Evolutionary conservation across 2,329 filamentous ascomycete genomes (phyloP), one percentile per base, ranked within the genome.

Genomic region (Cryoendolithus antarcticus): DNA sequence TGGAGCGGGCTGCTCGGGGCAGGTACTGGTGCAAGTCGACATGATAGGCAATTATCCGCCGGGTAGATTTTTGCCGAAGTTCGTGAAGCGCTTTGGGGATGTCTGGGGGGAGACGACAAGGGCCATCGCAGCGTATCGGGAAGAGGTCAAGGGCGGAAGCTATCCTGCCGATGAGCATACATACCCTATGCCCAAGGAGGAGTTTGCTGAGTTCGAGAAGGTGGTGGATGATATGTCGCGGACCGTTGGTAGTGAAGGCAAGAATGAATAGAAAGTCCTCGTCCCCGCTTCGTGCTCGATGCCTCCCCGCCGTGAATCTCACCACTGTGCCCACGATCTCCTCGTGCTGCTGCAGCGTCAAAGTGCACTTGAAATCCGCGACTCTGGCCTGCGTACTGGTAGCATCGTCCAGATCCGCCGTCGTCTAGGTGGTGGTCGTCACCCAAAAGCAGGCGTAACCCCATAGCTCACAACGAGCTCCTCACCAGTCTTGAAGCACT

Each of bases 31-130:
- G 9, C 91, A 98, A 62, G 76, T 89, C 21, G 91, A 98, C 61
- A 94, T 98, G 88, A 72, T 75, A 3, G 91, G 91, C 12, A 82
- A 95, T 61, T 96, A 89, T 53, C 86, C 88, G 4, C 86, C 86
- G 0, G 91, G 91, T 1, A 71, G 89, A 9, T 93, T 86, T 59
- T 64, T 98, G 34, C 89, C 91, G 40, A 96, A 93, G 59, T 98
- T 98, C 56, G 91, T 95, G 47, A 96, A 94, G 67, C 77, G 83
- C 61, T 98, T 93, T 60, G 89, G 86, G 27, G 75, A 94, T 60
- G 82, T 96, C 1, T 98, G 91, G 88, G 70, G 70, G 3, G 88
- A 94, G 65, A 78, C 77, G 34, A 64, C 81, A 48, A 73, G 66
- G 46, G 89, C 88, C 3, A 84, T 96, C 42, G 72, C 82, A 57